phyloP scores from a whole-genome alignment of 1,139 yeast species.

The Kodamaea alishanica region DNA sequence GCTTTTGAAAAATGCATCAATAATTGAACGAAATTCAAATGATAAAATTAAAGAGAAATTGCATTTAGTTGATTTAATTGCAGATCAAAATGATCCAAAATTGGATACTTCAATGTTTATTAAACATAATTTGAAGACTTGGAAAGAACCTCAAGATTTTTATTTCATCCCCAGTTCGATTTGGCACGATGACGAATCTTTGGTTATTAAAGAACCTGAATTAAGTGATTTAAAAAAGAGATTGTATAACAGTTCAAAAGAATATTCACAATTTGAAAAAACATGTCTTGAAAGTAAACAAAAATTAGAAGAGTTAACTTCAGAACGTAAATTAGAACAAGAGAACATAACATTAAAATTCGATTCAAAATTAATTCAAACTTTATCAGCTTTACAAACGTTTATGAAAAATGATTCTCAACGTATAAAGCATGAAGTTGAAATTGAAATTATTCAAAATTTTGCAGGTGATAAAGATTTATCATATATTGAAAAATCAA shows the following conservation, averaged over 20 bases:
- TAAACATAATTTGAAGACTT: slow-evolving; percentile 70
- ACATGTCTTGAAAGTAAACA: slow-evolving; percentile 48
- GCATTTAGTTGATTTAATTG: slow-evolving; percentile 51
- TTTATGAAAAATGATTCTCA: slow-evolving; percentile 72
- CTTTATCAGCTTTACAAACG: slow-evolving; percentile 53
- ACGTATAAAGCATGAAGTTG: slow-evolving; percentile 76
- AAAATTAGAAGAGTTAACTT: slow-evolving; percentile 46
- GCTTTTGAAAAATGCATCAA: slow-evolving; percentile 61
- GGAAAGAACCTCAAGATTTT: slow-evolving; percentile 88
- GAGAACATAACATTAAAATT: slow-evolving; percentile 38
- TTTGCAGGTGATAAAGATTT: slow-evolving; percentile 78
- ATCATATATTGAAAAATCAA: slow-evolving; percentile 42
- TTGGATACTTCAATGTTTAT: slow-evolving; percentile 89
- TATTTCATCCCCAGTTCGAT: slow-evolving; percentile 83
- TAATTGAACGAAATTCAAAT: slow-evolving; percentile 57
- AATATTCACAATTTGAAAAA: slow-evolving; percentile 42
- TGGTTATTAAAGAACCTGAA: slow-evolving; percentile 62
- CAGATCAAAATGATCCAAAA: slow-evolving; percentile 68
- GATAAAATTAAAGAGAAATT: slow-evolving; percentile 53
- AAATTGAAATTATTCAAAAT: slow-evolving; percentile 82
- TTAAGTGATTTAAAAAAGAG: slow-evolving; percentile 60
- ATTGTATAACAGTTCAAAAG: slow-evolving; percentile 48
- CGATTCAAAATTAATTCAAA: slow-evolving; percentile 54
- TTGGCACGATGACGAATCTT: slow-evolving; percentile 94
- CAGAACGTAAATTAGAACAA: slow-evolving; percentile 30